Base-by-base conservation (phyloP, 306 rosid species). In the Vicia sativa region DNA sequence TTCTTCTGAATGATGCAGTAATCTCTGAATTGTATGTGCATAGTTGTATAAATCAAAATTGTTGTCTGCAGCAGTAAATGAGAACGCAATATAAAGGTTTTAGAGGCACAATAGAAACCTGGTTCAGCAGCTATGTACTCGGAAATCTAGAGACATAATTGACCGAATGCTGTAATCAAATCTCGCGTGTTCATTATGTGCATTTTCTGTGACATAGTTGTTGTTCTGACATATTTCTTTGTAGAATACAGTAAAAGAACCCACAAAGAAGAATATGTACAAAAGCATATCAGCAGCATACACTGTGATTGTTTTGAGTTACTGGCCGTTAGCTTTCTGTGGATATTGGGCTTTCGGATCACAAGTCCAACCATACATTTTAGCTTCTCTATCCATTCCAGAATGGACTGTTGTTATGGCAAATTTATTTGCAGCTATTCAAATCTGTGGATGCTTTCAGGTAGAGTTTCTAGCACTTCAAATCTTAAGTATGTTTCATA, bases 301-400 rank as follows among this genome's bases (percentile, higher is more conserved):
- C 65, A 62, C 58, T 68, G 71, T 85, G 52, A 87, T 89, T 35
- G 77, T 85, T 65, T 43, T 85, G 83, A 83, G 69, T 76, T 87
- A 87, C 69, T 87, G 96, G 93, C 87, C 49, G 46, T 42, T 89
- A 64, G 89, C 91, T 53, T 81, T 83, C 65, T 55, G 71, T 10
- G 89, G 96, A 25, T 87, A 83, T 68, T 87, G 89, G 91, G 96
- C 96, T 18, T 89, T 89, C 6, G 90, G 96, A 55, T 89, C 96
- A 62, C 28, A 81, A 78, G 96, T 89, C 50, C 63, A 84, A 64
- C 87, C 96, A 60, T 84, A 89, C 46, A 79, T 89, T 71, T 73
- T 89, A 52, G 64, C 87, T 67, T 87, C 92, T 48, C 62, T 87
- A 48, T 70, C 79, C 28, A 68, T 31, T 62, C 96, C 92, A 58